These are phyloP conservation scores for Hirschioporus abietinus DNA, from an alignment of 768 basidiomycete species.

Conservation along the genomic window DNA sequence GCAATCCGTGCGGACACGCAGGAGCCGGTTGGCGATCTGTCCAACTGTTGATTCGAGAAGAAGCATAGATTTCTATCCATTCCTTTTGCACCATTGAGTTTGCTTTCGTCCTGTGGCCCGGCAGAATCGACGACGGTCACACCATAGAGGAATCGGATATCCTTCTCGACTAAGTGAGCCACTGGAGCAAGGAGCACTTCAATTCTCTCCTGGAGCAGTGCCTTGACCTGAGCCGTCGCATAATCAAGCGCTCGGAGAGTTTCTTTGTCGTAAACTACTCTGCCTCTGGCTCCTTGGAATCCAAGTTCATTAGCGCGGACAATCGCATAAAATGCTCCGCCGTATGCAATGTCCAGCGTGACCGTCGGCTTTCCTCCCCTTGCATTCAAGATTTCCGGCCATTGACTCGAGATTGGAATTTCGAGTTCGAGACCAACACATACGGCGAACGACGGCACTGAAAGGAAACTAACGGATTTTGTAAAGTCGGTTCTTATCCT, in stretches of 20 bases:
- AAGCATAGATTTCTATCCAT: constrained; percentile 20
- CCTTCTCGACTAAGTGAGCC: constrained; percentile 26
- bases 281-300: constrained; percentile 16
- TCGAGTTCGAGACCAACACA: constrained; percentile 23
- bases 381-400: constrained; percentile 19
- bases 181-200: constrained; percentile 1
- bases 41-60: constrained; percentile 35
- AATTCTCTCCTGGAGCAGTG: constrained; percentile 16
- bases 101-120: background rate
- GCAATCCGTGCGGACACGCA: constrained; percentile 35
- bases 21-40: constrained; percentile 35
- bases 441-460: constrained; percentile 31
- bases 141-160: constrained; percentile 33
- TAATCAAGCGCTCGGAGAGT: constrained; percentile 21
- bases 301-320: constrained; percentile 30
- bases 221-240: constrained; percentile 27
- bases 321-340: constrained; percentile 36
- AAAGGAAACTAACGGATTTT: constrained; percentile 28
- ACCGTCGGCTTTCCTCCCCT: constrained; percentile 13
- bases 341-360: constrained; percentile 30
- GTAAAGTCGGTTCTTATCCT: constrained; percentile 22
- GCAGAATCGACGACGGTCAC: constrained; percentile 30
- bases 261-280: background rate
- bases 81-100: background rate
- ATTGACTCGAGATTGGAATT: constrained; percentile 23